Percentiles rank a stretch among this genome's conserved stretches.
Evolutionary conservation across 2,329 filamentous ascomycete genomes (phyloP).

Genomic region (Davidsoniella eucalypti): DNA sequence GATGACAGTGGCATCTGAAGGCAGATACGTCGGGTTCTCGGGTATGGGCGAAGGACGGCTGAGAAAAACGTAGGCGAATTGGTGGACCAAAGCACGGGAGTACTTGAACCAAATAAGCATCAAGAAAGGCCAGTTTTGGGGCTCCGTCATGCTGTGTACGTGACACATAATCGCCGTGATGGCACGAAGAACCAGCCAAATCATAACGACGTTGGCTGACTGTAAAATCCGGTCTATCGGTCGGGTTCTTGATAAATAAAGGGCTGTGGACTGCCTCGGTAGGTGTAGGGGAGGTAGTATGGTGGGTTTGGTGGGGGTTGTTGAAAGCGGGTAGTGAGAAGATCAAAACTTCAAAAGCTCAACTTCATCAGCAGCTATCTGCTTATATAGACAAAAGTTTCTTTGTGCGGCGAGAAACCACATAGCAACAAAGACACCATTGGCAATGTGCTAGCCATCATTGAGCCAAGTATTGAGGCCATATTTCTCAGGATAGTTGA

Average conservation of each 20-base stretch:
- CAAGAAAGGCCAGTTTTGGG: conserved; percentile 4
- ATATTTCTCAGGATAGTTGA: too few relatives aligned
- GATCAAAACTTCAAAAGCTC: not conserved
- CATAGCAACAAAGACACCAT: not conserved
- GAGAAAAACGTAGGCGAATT: conserved; percentile 22
- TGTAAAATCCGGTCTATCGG: not conserved
- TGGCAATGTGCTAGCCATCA: too few relatives aligned
- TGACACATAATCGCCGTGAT: too few relatives aligned
- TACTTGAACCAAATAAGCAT: conserved; percentile 25
- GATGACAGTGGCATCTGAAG: conserved; percentile 31
- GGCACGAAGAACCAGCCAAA: too few relatives aligned
- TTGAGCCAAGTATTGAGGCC: too few relatives aligned
- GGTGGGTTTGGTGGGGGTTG: not conserved
- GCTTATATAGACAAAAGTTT: not conserved
- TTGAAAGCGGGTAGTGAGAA: not conserved
- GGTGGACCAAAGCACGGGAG: conserved; percentile 27
- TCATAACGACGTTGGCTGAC: not conserved
- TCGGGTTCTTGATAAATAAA: not conserved
- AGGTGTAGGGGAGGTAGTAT: too few relatives aligned
- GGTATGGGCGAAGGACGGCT: conserved; percentile 23
- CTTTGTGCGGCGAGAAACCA: not conserved
- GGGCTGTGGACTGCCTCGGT: not conserved
- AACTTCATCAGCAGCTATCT: not conserved
- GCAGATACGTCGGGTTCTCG: conserved; percentile 18
- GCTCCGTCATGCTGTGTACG: not conserved